Base-by-base conservation (phyloP, 805 yeast species). In the Nakazawaea wickerhamii region DNA sequence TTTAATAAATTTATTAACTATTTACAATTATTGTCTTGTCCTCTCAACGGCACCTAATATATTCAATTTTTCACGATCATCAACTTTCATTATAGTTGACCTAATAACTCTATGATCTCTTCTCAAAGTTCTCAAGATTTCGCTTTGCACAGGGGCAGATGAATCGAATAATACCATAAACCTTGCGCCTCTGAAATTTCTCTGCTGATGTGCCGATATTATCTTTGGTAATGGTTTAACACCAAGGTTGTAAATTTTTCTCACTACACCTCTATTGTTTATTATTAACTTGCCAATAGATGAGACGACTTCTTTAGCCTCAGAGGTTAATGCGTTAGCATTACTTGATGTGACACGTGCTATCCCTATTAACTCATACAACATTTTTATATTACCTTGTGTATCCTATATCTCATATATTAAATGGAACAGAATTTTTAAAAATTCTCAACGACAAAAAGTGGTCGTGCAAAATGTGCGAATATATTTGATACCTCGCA, bases 81-180 rank as follows among this genome's bases (percentile, higher is more conserved):
- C 71, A 41, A 80, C 79, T 59, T 79, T 86, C 42, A 84, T 71
- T 28, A 90, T 71, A 44, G 78, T 75, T 18, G 91, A 77, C 58
- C 96, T 75, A 46, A 91, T 77, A 49, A 93, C 83, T 65, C 98
- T 82, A 22, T 98, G 97, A 61, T 91, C 99, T 47, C 79, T 76
- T 55, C 82, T 79, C 50, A 91, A 65, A 4, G 93, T 79, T 64
- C 95, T 75, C 49, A 81, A 64, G 45, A 93, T 77, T 65, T 89
- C 95, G 38, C 81, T 75, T 61, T 91, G 97, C 7, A 87, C 97
- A 28, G 83, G 79, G 13, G 91, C 74, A 35, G 93, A 82, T 1
- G 89, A 74, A 59, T 93, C 98, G 59, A 91, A 93, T 17, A 85
- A 70, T 80, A 91, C 78, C 45, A 84, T 63, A 55, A 93, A 91